Evolutionary conservation across 2,329 filamentous ascomycete genomes (phyloP), one percentile per base, ranked within the genome.

Genomic region (Fragosphaeria purpurea): DNA sequence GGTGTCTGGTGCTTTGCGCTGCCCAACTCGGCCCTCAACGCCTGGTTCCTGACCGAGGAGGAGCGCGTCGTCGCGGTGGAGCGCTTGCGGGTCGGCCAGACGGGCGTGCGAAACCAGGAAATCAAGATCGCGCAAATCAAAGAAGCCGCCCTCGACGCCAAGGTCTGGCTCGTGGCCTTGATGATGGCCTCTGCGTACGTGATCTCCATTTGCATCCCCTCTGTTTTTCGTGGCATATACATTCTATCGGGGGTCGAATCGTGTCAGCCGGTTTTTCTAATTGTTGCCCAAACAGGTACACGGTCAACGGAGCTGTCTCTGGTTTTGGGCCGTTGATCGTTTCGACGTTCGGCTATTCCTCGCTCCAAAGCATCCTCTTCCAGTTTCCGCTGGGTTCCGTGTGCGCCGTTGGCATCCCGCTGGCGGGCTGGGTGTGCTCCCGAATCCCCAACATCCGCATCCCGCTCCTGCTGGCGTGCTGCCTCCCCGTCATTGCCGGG

Each of bases 241-340:
- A 5, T 13, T 33, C 47, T 34, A 4, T 30, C 22, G 41, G 22
- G 22, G 22, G 22, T 22, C 22, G 22, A 22, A 22, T 22, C 22
- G 22, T 22, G 22, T 22, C 22, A 11, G 35, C 35, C 7, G 35
- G 11, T 37, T 11, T 37, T 11, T 37, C 43, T 47, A 31, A 52
- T 32, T 8, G 10, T 32, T 8, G 22, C 22, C 10, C 12, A 37
- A 6, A 11, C 37, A 71, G 68, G 1, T 85, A 86, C 58, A 85
- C 81, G 0, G 77, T 86, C 53, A 87, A 87, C 58, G 83, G 83
- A 8, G 84, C 83, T 6, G 79, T 87, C 9, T 77, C 74, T 38
- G 83, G 83, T 1, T 87, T 87, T 59, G 83, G 83, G 0, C 83
- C 83, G 0, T 67, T 87, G 1, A 87, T 87, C 53, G 82, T 88